These are phyloP conservation scores for Mrakiaceae sp. DNA, from an alignment of 1,284 basidiomycete species.

Conservation along the genomic window DNA sequence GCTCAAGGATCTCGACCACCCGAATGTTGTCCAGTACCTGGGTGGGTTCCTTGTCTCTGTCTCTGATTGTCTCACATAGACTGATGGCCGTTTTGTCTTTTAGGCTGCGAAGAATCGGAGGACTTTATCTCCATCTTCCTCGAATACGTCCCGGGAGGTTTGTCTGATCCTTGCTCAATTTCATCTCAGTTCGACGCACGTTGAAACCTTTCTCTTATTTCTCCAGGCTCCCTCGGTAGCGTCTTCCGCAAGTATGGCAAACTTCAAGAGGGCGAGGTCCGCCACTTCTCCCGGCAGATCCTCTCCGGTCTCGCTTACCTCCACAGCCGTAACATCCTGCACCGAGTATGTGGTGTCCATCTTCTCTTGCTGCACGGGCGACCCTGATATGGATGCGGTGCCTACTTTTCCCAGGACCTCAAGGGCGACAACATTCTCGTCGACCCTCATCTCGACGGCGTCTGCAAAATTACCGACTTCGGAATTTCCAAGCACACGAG, in stretches of 20 bases:
- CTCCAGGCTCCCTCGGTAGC: slow-evolving; percentile 66
- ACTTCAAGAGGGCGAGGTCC: slow-evolving; percentile 83
- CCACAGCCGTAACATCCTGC: slow-evolving; percentile 81
- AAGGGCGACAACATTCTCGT: slow-evolving; percentile 99
- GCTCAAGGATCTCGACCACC: slow-evolving; percentile 91
- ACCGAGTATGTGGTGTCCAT: slow-evolving; percentile 52
- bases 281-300: slow-evolving; percentile 87
- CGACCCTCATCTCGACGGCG: slow-evolving; percentile 59
- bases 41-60: slow-evolving; percentile 38
- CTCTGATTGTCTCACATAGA: not conserved
- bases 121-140: slow-evolving; percentile 94
- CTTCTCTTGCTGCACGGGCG: not conserved
- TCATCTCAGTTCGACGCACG: not conserved
- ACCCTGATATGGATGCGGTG: not conserved
- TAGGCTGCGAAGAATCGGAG: slow-evolving; percentile 75
- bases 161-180: not conserved
- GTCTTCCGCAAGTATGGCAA: slow-evolving; percentile 86
- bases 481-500: slow-evolving; percentile 79
- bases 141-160: slow-evolving; percentile 88
- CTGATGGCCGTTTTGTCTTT: not conserved
- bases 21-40: slow-evolving; percentile 93
- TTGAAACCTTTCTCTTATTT: not conserved
- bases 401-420: slow-evolving; percentile 51
- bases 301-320: slow-evolving; percentile 85
- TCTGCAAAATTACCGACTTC: slow-evolving; percentile 92